These are phyloP conservation scores for Mycena pura DNA, from an alignment of 768 basidiomycete genomes.

Conservation along the genomic window DNA sequence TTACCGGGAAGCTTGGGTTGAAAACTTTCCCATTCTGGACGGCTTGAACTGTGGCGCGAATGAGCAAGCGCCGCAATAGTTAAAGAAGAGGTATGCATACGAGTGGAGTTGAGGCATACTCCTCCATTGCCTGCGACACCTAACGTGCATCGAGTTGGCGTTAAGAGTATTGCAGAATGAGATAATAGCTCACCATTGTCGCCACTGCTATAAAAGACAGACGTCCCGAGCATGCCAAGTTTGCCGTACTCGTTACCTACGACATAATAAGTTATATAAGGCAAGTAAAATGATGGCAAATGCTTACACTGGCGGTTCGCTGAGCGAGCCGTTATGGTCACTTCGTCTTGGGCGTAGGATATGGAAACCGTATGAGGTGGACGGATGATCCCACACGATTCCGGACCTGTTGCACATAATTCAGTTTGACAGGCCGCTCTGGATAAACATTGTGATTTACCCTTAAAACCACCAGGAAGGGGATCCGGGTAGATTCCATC, in stretches of 20 bases:
- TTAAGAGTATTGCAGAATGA: too few relatives aligned
- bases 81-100: background rate
- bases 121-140: conserved; percentile 43
- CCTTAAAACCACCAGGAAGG: conserved; percentile 43
- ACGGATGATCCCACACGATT: conserved; percentile 44
- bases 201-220: conserved; percentile 44
- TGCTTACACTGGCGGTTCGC: conserved; percentile 46
- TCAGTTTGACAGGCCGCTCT: background rate
- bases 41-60: conserved; percentile 15
- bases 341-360: conserved; percentile 44
- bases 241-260: conserved; percentile 30
- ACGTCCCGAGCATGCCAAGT: conserved; percentile 45
- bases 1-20: conserved; percentile 31
- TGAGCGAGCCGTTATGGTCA: conserved; percentile 36
- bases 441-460: conserved; percentile 25
- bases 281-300: background rate
- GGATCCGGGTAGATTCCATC: conserved; percentile 53
- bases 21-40: conserved; percentile 29
- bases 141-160: too few relatives aligned
- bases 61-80: background rate
- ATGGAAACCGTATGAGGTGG: conserved; percentile 41
- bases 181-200: too few relatives aligned
- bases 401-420: conserved; percentile 32
- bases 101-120: conserved; percentile 29
- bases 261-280: background rate